A percentile compares a stretch with the other conserved stretches of the same genome.
Conservation (phyloP, 495 filamentous ascomycete species). For the Talaromyces ruber region DNA sequence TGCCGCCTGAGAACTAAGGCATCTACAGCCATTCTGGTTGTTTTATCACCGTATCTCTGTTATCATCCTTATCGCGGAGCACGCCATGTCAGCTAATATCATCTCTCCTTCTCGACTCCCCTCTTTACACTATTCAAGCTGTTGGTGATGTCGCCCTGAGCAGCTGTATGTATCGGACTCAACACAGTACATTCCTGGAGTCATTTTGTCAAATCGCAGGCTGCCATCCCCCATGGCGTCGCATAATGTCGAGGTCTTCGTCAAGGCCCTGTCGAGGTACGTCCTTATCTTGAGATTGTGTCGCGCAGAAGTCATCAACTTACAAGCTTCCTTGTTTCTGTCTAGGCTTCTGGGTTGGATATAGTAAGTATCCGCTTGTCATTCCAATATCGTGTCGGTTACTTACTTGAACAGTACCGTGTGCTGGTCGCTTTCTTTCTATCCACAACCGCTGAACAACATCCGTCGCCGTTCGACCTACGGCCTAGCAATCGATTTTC, state of each 20-base stretch:
- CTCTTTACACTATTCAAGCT: neutral
- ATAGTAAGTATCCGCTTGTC: conserved; percentile 14
- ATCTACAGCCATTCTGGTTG: too few species aligned
- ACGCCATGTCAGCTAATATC: neutral
- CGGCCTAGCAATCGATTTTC: conserved; percentile 81
- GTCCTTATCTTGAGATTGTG: neutral
- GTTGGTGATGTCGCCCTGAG: neutral
- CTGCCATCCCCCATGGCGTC: conserved; percentile 12
- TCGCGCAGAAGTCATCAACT: neutral
- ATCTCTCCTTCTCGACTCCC: neutral
- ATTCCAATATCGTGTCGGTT: neutral
- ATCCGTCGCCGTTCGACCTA: conserved; percentile 62
- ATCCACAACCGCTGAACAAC: conserved; percentile 80
- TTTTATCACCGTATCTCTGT: too few species aligned
- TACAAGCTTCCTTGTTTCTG: neutral
- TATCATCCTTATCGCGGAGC: neutral
- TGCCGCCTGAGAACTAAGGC: neutral
- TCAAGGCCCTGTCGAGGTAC: conserved; percentile 27
- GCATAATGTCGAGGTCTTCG: conserved; percentile 24
- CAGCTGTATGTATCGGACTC: neutral
- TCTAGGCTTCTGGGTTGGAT: conserved; percentile 24
- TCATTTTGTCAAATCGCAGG: neutral
- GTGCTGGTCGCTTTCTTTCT: conserved; percentile 86
- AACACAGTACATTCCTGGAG: neutral
- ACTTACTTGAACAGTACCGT: conserved; percentile 34